Evolutionary conservation across 2,329 filamentous ascomycete species (phyloP).

Genomic region (Penicillium sp.): DNA sequence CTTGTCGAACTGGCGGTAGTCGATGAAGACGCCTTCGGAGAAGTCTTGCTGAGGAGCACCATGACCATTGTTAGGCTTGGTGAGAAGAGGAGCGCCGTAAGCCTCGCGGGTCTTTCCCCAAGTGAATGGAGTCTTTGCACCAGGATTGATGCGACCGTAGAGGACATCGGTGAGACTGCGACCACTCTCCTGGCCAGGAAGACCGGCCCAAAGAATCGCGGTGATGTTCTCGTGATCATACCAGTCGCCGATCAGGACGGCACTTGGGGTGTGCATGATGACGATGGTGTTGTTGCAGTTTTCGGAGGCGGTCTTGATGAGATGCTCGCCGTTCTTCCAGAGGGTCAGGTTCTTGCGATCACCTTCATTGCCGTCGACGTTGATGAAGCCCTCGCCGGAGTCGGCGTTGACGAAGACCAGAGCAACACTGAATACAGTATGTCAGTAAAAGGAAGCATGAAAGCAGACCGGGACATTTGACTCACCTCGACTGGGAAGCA

Average conservation of each 20-base stretch:
- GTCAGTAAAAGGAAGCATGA: neutral
- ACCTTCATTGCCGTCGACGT: slow-evolving; percentile 78
- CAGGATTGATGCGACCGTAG: slow-evolving; percentile 69
- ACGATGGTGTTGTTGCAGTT: slow-evolving; percentile 88
- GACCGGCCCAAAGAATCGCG: slow-evolving; percentile 74
- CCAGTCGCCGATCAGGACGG: slow-evolving; percentile 73
- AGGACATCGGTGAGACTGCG: slow-evolving; percentile 75
- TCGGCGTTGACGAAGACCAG: slow-evolving; percentile 91
- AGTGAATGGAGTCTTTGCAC: slow-evolving; percentile 66
- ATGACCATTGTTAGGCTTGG: slow-evolving; percentile 61
- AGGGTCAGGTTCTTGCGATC: slow-evolving; percentile 92
- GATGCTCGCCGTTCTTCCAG: slow-evolving; percentile 78
- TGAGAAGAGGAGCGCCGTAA: slow-evolving; percentile 62
- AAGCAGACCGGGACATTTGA: neutral
- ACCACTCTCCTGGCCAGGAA: slow-evolving; percentile 76
- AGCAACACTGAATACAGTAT: slow-evolving; percentile 43
- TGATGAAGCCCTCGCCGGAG: slow-evolving; percentile 85
- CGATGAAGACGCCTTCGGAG: slow-evolving; percentile 64
- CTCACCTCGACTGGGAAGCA: slow-evolving; percentile 51
- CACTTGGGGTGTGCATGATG: slow-evolving; percentile 82
- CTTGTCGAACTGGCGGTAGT: slow-evolving; percentile 58
- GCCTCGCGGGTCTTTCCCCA: slow-evolving; percentile 57
- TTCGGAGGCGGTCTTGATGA: slow-evolving; percentile 80
- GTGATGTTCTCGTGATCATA: slow-evolving; percentile 68
- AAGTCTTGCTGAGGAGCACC: slow-evolving; percentile 64